Evolutionary conservation across 2,329 filamentous ascomycete genomes (phyloP), one percentile per base, ranked within the genome.

Genomic region (Coleophoma cylindrospora): DNA sequence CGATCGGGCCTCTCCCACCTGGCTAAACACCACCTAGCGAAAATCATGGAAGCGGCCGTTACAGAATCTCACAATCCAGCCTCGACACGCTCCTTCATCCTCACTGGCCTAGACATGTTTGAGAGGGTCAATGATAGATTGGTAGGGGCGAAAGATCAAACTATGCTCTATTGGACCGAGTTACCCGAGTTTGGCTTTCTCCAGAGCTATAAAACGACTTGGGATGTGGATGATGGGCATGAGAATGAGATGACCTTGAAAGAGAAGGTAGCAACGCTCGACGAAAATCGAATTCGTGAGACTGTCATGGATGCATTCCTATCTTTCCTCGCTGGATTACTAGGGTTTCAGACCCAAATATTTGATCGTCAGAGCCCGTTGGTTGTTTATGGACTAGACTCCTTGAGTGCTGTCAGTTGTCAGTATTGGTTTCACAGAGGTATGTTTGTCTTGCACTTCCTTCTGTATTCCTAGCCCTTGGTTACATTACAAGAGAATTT

Each of bases 361-460:
- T 32, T 43, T 43, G 41, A 43, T 22, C 22, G 8, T n/a, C 21
- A 27, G 22, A 43, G 22, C 27, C 41, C 15, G 19, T 32, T 43
- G 41, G 41, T 27, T 8, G 19, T n/a, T 22, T 43, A 43, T 43
- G 41, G 41, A 8, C 9, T 43, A n/a, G 41, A 43, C 27, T 43
- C 41, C 27, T 27, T 43, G 12, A 43, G 19, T 43, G 41, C 17
- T 22, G 41, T 43, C 14, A 22, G 17, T 43, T 43, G 41, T n/a
- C 41, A 43, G 41, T 43, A 43, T 43, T 43, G 41, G 41, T 43
- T 43, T 32, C 41, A 43, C 27, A 22, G 41, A 43, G 41, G 41
- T 43, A 27, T 13, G 22, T 22, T 43, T 27, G 17, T 22, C 19
- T 10, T 43, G 2, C 7, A 13, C 10, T 32, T 13, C n/a, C 3